Conservation (phyloP, 1,139 yeast species). For the Lodderomyces oxycetoniae region DNA sequence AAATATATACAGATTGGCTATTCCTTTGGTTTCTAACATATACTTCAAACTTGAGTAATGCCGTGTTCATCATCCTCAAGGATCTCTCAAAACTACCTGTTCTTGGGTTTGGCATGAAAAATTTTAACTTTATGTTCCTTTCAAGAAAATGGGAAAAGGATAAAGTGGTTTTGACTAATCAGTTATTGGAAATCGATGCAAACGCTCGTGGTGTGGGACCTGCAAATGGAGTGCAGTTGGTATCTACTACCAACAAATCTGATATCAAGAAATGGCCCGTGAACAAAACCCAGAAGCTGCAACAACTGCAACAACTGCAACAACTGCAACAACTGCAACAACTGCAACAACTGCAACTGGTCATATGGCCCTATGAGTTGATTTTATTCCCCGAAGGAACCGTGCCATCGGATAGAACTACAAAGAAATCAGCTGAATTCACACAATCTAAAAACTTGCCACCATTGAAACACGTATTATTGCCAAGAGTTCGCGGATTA, state of each 20-base stretch:
- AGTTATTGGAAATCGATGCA: constrained; percentile 53
- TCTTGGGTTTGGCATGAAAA: constrained; percentile 83
- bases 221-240: constrained; percentile 40
- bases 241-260: constrained; percentile 20
- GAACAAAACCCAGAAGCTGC: constrained; percentile 19
- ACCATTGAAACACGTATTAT: constrained; percentile 55
- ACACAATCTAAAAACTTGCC: constrained; percentile 49
- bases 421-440: constrained; percentile 51
- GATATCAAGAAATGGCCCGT: constrained; percentile 32
- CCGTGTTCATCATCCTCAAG: constrained; percentile 72
- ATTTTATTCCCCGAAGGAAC: constrained; percentile 95
- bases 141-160: constrained; percentile 84
- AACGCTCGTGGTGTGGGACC: constrained; percentile 51
- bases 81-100: constrained; percentile 72
- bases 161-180: constrained; percentile 52
- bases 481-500: constrained; percentile 82
- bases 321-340: constrained; percentile 17
- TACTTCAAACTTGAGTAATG: constrained; percentile 58
- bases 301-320: constrained; percentile 15
- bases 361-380: constrained; percentile 50
- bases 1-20: constrained; percentile 92
- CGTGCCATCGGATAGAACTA: constrained; percentile 66
- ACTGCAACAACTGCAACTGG: constrained; percentile 16
- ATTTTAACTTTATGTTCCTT: constrained; percentile 73
- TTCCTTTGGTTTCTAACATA: constrained; percentile 86